Conservation (phyloP, 352 stramenopile species). For the Globisporangium perplexum region DNA sequence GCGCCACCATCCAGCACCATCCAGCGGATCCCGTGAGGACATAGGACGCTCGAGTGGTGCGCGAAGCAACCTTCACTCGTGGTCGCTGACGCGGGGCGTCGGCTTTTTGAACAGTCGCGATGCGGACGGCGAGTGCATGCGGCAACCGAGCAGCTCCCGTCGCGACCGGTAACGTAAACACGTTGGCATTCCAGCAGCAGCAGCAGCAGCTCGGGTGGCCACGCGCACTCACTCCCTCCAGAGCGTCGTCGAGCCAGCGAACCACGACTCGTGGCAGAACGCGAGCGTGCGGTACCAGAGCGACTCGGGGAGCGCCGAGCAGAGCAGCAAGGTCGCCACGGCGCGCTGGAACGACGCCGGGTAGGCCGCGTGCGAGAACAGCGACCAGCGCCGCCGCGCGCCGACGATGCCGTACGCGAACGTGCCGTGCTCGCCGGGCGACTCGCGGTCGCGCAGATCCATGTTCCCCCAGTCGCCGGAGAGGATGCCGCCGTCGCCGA, state of each 20-base stretch:
- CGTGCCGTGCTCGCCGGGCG: constrained; percentile 42
- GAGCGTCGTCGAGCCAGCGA: constrained; percentile 7
- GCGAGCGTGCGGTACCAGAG: constrained; percentile 50
- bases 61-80: no score
- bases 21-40: neutral
- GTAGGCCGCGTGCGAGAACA: constrained; percentile 37
- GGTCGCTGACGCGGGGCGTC: no score
- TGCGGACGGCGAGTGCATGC: no score
- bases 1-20: no score
- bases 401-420: constrained; percentile 50
- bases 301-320: constrained; percentile 37
- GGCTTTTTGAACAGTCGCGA: no score
- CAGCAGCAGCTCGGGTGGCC: neutral
- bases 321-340: constrained; percentile 37
- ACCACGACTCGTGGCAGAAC: constrained; percentile 58
- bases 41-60: no score
- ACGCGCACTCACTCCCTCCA: neutral
- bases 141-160: no score
- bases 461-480: constrained; percentile 44
- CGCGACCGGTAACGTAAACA: neutral
- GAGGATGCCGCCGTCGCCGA: constrained; percentile 32
- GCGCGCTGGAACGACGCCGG: constrained; percentile 29
- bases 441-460: constrained; percentile 20
- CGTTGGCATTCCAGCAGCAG: neutral
- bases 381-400: constrained; percentile 36